Percentiles rank a stretch among this genome's conserved stretches.
Conservation (phyloP, 768 basidiomycete species). For the Calocybe indica region DNA sequence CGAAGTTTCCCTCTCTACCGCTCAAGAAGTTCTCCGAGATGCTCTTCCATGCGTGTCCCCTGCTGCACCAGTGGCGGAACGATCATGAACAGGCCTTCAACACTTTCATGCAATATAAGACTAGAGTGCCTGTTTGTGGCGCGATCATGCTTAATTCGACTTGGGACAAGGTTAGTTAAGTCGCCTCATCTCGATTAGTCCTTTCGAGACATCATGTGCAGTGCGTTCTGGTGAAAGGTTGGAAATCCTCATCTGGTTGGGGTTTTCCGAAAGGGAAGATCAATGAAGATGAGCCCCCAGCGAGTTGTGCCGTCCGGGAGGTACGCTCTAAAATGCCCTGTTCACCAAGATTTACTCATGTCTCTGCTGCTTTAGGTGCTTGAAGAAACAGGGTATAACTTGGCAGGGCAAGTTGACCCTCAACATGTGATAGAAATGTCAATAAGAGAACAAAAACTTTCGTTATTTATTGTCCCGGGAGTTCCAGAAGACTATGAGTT, state of each 20-base stretch:
- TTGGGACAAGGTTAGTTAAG: conserved; percentile 78
- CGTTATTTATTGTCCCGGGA: conserved; percentile 83
- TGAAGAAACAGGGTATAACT: conserved; percentile 95
- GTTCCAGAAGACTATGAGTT: conserved; percentile 87
- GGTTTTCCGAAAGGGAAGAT: conserved; percentile 99
- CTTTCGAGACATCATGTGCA: conserved; percentile 23
- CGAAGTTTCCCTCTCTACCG: conserved; percentile 78
- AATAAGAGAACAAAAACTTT: conserved; percentile 87
- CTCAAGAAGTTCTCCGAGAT: conserved; percentile 92
- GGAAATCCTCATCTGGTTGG: conserved; percentile 96
- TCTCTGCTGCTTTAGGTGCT: conserved; percentile 56
- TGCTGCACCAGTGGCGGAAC: conserved; percentile 76
- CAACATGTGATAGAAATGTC: conserved; percentile 76
- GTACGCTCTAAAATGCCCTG: conserved; percentile 36
- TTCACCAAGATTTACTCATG: conserved; percentile 5
- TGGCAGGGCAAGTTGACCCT: conserved; percentile 59
- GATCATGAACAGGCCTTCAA: conserved; percentile 85
- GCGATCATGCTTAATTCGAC: conserved; percentile 91
- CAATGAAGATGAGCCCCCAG: conserved; percentile 84
- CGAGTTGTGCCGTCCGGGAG: conserved; percentile 87
- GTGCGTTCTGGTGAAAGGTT: conserved; percentile 98
- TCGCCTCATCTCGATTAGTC: conserved; percentile 5
- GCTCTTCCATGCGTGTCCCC: conserved; percentile 80
- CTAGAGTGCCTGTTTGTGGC: conserved; percentile 93
- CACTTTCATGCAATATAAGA: conserved; percentile 95